Evolutionary conservation across 305 asterid genomes (phyloP), one percentile per base, ranked within the genome.

Genomic region (Euphrasia arctica): DNA sequence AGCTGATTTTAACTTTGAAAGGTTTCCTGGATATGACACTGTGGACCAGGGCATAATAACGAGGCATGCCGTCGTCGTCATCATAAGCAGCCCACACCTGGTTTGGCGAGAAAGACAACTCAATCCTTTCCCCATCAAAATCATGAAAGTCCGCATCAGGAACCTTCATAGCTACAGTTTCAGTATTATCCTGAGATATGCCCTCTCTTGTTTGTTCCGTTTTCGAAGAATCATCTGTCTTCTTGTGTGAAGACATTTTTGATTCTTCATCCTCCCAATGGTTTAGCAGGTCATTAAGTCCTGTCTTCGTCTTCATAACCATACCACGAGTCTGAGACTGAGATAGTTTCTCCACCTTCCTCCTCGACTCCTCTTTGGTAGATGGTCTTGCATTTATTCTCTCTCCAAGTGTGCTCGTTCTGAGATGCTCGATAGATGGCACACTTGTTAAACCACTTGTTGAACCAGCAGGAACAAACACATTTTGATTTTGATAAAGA

Each of bases 91-190:
- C 55, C 55, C 55, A 49, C 22, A 49, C 55, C 55, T 49, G 55
- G 25, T 49, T 13, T 49, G 13, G 5, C 28, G 15, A 11, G 42
- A 77, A 79, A 22, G 72, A 70, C 0, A 15, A 13, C 63, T 79
- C 75, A 3, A 56, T 49, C 59, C 77, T 71, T 13, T 72, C 77
- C 55, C 63, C 22, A 25, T 71, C 79, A 36, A 82, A 82, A 65
- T 77, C 54, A 60, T 72, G 68, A 27, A 80, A 82, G 61, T 47
- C 52, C 5, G 52, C 15, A 13, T 77, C 78, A 18, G 93, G 85
- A 29, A 81, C 83, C 41, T 4, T 49, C 83, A 75, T 76, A 0
- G 68, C 68, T 57, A 51, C 70, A 18, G 65, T 55, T 49, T 63
- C 68, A 10, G 58, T 42, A 9, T 58, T 74, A 31, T 49, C 59